Percentiles rank a stretch among this genome's conserved stretches.
These are phyloP conservation scores for Aspergillus indologenus DNA, from an alignment of 495 filamentous ascomycete species.

Conservation along the genomic window DNA sequence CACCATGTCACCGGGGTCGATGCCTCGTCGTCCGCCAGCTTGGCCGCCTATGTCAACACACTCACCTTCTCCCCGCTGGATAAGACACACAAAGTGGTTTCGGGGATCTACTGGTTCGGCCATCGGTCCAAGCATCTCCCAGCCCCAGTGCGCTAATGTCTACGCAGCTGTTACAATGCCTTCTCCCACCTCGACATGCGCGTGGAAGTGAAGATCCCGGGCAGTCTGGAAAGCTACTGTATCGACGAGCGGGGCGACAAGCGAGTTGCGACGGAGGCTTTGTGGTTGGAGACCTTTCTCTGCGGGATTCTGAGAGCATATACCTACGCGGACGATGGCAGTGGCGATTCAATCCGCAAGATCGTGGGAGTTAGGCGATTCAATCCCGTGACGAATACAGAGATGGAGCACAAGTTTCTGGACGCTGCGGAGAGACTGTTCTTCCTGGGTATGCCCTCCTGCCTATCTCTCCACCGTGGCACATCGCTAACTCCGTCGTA, in stretches of 20 bases:
- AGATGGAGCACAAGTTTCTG: slow-evolving; percentile 94
- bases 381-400: slow-evolving; percentile 95
- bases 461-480: background rate
- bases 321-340: slow-evolving; percentile 92
- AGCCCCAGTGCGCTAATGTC: slow-evolving; percentile 19
- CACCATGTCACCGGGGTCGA: slow-evolving; percentile 98
- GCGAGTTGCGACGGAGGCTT: slow-evolving; percentile 80
- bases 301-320: slow-evolving; percentile 92
- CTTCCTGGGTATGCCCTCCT: slow-evolving; percentile 67
- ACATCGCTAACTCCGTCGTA: slow-evolving; percentile 22
- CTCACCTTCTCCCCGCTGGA: slow-evolving; percentile 84
- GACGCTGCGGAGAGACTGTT: slow-evolving; percentile 93
- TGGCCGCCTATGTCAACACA: slow-evolving; percentile 98
- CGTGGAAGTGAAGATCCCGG: slow-evolving; percentile 93
- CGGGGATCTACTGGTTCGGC: slow-evolving; percentile 85
- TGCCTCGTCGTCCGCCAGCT: slow-evolving; percentile 92
- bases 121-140: slow-evolving; percentile 13
- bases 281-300: slow-evolving; percentile 97
- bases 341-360: slow-evolving; percentile 84
- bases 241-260: slow-evolving; percentile 95
- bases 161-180: slow-evolving; percentile 91
- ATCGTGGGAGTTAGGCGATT: slow-evolving; percentile 93
- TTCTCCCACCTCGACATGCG: slow-evolving; percentile 98
- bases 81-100: slow-evolving; percentile 85
- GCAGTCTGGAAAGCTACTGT: slow-evolving; percentile 91